Evolutionary conservation across 2,329 filamentous ascomycete species (phyloP).

Genomic region (Scytalidium lignicola): DNA sequence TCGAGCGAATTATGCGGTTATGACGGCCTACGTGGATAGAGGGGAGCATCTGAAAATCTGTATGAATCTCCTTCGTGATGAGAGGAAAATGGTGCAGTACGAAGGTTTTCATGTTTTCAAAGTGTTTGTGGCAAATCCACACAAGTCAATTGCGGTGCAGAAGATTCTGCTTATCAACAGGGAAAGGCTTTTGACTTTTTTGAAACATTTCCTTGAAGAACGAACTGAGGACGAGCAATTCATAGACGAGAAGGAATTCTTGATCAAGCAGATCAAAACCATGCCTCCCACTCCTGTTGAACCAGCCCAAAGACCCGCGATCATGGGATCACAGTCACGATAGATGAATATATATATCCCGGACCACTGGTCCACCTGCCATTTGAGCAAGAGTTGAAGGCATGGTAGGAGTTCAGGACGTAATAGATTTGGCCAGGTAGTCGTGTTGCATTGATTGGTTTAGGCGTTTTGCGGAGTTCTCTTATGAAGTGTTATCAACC

Average conservation of each 20-base stretch:
- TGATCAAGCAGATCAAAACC: slow-evolving; percentile 86
- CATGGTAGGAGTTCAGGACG: slow-evolving; percentile 18
- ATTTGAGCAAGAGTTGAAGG: slow-evolving; percentile 3
- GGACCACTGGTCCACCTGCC: neutral
- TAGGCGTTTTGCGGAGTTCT: neutral
- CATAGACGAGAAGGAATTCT: slow-evolving; percentile 93
- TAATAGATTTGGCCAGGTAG: slow-evolving; percentile 3
- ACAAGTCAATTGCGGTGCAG: slow-evolving; percentile 94
- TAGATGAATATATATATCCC: slow-evolving; percentile 7
- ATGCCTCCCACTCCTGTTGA: slow-evolving; percentile 55
- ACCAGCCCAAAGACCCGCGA: slow-evolving; percentile 29
- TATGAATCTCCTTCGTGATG: slow-evolving; percentile 94
- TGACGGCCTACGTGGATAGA: slow-evolving; percentile 94
- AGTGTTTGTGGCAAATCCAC: slow-evolving; percentile 97
- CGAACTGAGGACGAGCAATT: slow-evolving; percentile 97
- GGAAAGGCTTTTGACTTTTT: slow-evolving; percentile 81
- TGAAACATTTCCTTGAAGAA: slow-evolving; percentile 89
- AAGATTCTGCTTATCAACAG: slow-evolving; percentile 95
- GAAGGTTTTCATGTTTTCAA: slow-evolving; percentile 99
- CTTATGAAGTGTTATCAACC: neutral
- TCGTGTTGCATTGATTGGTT: slow-evolving; percentile 3
- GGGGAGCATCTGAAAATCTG: slow-evolving; percentile 96
- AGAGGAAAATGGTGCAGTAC: slow-evolving; percentile 98
- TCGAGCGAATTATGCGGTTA: slow-evolving; percentile 93
- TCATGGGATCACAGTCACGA: slow-evolving; percentile 22